Evolutionary conservation across 768 basidiomycete genomes (phyloP).

Genomic region (Dioszegia aurantiaca): DNA sequence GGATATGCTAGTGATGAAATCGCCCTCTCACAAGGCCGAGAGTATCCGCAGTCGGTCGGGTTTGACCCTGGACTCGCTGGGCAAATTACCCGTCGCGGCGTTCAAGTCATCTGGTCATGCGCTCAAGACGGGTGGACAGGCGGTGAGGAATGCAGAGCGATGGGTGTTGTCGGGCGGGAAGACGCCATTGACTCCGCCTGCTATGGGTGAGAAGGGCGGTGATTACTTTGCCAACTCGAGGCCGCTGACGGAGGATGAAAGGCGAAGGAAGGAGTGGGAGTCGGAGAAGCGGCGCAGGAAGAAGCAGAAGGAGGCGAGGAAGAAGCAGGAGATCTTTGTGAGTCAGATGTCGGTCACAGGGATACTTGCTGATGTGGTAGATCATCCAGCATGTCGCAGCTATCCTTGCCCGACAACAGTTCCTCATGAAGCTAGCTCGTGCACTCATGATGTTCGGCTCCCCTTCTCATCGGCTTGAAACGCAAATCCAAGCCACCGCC

Average conservation of each 20-base stretch:
- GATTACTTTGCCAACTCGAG: constrained; percentile 46
- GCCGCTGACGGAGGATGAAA: constrained; percentile 45
- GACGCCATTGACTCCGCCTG: constrained; percentile 43
- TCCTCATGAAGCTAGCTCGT: constrained; percentile 78
- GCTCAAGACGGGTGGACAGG: constrained; percentile 32
- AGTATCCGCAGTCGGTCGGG: constrained; percentile 9
- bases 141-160: constrained; percentile 40
- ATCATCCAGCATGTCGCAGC: constrained; percentile 80
- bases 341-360: constrained; percentile 35
- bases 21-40: constrained; percentile 7
- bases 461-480: constrained; percentile 89
- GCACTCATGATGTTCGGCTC: constrained; percentile 90
- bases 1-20: constrained; percentile 24
- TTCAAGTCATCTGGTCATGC: constrained; percentile 28
- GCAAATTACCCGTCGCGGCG: constrained; percentile 27
- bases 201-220: constrained; percentile 31
- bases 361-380: constrained; percentile 50
- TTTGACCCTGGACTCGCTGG: constrained; percentile 27
- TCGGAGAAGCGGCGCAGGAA: constrained; percentile 56
- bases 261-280: constrained; percentile 53
- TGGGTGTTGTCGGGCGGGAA: constrained; percentile 43
- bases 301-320: constrained; percentile 59
- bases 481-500: constrained; percentile 82
- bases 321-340: constrained; percentile 74
- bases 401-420: constrained; percentile 75